These are phyloP conservation scores for Syzygium syzygioides DNA, from an alignment of 441 rosid genomes.

Conservation along the genomic window DNA sequence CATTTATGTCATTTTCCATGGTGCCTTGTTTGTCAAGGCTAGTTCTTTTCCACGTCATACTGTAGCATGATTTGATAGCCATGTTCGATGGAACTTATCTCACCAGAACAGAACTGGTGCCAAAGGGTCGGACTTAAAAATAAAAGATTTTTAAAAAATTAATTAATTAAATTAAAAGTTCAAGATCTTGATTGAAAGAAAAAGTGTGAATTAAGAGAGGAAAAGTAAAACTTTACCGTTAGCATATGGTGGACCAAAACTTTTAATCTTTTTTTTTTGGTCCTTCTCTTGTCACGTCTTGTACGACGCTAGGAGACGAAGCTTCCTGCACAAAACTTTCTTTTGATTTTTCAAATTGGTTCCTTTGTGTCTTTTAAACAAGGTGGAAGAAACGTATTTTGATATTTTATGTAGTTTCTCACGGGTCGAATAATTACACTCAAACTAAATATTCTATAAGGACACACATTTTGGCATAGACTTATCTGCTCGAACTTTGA, in stretches of 20 bases:
- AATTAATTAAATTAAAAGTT: too few species aligned
- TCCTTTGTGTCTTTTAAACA: background rate
- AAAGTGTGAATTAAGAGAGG: background rate
- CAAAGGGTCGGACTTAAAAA: background rate
- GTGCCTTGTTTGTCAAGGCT: background rate
- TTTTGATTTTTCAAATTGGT: too few species aligned
- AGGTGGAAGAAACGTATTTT: background rate
- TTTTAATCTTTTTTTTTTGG: too few species aligned
- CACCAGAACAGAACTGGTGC: background rate
- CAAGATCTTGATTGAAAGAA: background rate
- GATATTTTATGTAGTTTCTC: background rate
- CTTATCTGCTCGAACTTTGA: background rate
- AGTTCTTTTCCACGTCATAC: too few species aligned
- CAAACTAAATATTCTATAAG: background rate
- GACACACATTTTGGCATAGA: background rate
- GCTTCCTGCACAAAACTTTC: background rate
- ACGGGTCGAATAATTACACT: background rate
- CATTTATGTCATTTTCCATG: too few species aligned
- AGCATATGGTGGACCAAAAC: background rate
- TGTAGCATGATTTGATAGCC: background rate
- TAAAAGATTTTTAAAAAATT: too few species aligned
- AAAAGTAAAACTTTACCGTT: background rate
- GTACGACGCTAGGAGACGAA: background rate
- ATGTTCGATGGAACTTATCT: too few species aligned
- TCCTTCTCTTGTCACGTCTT: background rate